Evolutionary conservation across 2,329 filamentous ascomycete species (phyloP), one percentile per base, ranked within the genome.

Genomic region (Paraphaeosphaeria sporulosa): DNA sequence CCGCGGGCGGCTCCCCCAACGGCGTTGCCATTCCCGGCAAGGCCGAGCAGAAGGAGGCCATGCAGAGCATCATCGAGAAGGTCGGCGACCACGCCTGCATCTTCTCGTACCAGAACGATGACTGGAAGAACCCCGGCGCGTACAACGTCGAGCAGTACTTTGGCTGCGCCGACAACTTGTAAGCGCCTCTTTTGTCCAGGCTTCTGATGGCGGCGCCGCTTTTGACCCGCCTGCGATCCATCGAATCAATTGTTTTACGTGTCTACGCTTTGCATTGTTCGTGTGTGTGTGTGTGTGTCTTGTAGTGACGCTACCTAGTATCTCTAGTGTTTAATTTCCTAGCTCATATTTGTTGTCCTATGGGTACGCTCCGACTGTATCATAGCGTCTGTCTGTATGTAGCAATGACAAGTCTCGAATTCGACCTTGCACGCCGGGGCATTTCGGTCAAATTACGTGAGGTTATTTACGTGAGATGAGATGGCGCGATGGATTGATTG

Each of bases 81-180:
- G 85, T 87, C 60, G 93, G 93, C 72, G 80, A 84, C 72, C 86
- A 89, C 80, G 86, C 88, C 46, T 88, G 92, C 78, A 89, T 96
- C 83, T 96, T 97, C 87, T 91, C 89, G 68, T 93, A 85, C 81
- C 83, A 86, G 71, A 83, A 96, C 72, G 94, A 97, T 78, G 65
- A 79, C 68, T 98, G 94, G 94, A 97, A 97, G 89, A 72, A 80
- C 43, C 80, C 86, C 32, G 90, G 90, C 68, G 77, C 80, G 36
- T 92, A 88, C 79, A 80, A 81, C 63, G 92, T 93, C 71, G 94
- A 97, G 89, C 87, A 89, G 81, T 84, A 85, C 84, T 97, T 92
- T 87, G 92, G 93, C 64, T 89, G 87, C 76, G 80, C 81, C 60
- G 72, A 80, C 59, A 80, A 73, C 86, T 87, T 76, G 55, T 54